Conservation (phyloP, 208 protist genomes). For the Acanthamoeba lenticulata region DNA sequence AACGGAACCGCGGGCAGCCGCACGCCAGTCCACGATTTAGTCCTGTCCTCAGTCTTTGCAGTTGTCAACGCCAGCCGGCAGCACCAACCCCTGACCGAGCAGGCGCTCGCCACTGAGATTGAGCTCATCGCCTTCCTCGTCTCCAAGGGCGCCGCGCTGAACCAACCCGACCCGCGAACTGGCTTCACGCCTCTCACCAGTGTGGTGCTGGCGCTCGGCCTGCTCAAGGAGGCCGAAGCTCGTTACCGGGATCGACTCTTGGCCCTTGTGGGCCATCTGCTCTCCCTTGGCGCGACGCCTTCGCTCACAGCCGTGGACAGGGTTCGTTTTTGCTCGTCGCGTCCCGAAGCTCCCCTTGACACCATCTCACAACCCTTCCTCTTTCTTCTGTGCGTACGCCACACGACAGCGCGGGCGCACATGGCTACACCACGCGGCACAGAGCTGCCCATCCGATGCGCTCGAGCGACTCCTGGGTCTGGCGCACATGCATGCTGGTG, state of each 20-base stretch:
- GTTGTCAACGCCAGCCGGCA: background rate
- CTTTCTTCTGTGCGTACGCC: background rate
- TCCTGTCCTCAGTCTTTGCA: background rate
- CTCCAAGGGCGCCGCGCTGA: background rate
- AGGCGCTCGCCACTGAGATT: background rate
- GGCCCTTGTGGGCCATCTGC: background rate
- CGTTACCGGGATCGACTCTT: background rate
- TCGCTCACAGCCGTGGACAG: background rate
- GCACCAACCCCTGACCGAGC: background rate
- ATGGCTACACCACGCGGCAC: background rate
- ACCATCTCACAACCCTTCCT: background rate
- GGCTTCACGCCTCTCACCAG: constrained; percentile 38
- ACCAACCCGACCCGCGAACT: background rate
- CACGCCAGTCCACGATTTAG: background rate
- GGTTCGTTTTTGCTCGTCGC: background rate
- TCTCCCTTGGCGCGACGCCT: background rate
- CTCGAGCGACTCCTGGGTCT: background rate
- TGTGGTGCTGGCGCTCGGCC: background rate
- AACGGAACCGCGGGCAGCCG: background rate
- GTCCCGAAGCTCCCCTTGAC: background rate
- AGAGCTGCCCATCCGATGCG: background rate
- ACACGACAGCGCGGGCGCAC: background rate
- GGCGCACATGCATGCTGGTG: background rate
- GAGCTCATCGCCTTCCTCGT: constrained; percentile 2
- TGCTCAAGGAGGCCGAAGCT: background rate